phyloP scores from a whole-genome alignment of 164 flowering plant genomes.

The Liquidambar formosana region DNA sequence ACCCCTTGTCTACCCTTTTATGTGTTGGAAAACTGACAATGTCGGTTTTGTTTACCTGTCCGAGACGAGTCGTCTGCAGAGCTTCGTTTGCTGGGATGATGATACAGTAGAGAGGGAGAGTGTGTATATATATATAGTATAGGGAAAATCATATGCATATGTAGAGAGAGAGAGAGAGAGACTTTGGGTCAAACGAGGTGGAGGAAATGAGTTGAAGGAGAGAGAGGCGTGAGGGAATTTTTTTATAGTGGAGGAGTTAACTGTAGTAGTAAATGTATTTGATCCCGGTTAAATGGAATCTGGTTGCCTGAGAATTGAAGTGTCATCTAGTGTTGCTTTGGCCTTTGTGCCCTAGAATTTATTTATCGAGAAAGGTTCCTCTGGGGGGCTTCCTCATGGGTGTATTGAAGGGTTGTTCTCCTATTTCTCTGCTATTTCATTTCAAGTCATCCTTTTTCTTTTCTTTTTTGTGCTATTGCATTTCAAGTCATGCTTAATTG shows the following conservation, averaged over 20 bases:
- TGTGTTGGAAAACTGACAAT: constrained; percentile 32
- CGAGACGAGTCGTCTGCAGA: constrained; percentile 7
- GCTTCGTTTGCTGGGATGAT: neutral
- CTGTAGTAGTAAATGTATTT: neutral
- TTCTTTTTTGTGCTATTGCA: no score
- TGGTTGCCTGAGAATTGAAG: neutral
- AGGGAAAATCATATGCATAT: no score
- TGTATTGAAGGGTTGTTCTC: no score
- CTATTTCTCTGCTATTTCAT: no score
- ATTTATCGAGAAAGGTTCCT: neutral
- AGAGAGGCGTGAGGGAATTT: constrained; percentile 1
- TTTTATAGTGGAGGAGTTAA: neutral
- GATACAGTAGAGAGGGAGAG: constrained; percentile 15
- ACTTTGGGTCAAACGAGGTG: constrained; percentile 22
- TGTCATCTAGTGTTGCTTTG: constrained; percentile 8
- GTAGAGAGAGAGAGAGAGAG: constrained; percentile 16
- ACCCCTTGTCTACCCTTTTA: neutral
- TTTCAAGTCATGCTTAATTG: no score
- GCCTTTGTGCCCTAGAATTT: neutral
- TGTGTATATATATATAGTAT: no score
- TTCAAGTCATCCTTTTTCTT: no score
- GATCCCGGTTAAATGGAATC: constrained; percentile 18
- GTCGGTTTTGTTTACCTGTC: constrained; percentile 25
- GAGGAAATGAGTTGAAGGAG: constrained; percentile 3
- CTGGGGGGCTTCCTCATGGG: neutral